Evolutionary conservation across 129 eudicot genomes (phyloP), one percentile per base, ranked within the genome.

Genomic region (Centaurea solstitialis): DNA sequence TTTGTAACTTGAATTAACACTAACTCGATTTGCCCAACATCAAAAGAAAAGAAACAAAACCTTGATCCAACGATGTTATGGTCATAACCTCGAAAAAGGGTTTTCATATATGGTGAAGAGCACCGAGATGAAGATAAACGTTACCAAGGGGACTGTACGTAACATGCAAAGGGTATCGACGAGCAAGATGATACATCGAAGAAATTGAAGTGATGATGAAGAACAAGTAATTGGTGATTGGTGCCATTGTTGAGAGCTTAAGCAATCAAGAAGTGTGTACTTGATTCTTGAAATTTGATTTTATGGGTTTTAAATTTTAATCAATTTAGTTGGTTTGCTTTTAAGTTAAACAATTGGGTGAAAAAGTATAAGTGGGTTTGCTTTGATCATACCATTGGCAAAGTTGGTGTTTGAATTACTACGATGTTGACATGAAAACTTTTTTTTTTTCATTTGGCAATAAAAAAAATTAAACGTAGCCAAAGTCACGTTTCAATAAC

Each of bases 161-260:
- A 74, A 47, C 21, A 21, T 20, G 70, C 21, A 30, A 10, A 28
- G 70, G 41, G 69, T 40, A 28, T 12, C 2, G 75, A 30, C n/a
- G 26, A 66, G 30, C 70, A 5, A 65, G 9, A 12, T 67, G 61
- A 45, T 18, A 4, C 3, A 81, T 21, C 22, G 85, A 81, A 21
- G 64, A 73, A 5, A 74, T 26, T 23, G 80, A 66, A 24, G 73
- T 74, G 70, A 81, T 67, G 76, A 81, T 30, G 80, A 81, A 12
- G 21, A 67, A 33, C 15, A 81, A 67, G 20, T 74, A 81, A 7
- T 43, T 81, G 15, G 70, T 74, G 26, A 81, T 74, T 65, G 85
- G 85, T 33, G 57, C 76, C 85, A 81, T 81, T 75, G 76, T 41
- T 62, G 70, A 57, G 61, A 71, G 26, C 68, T 64, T 64, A 50